A percentile compares a stretch with the other conserved stretches of the same genome.
Evolutionary conservation across 2,329 filamentous ascomycete genomes (phyloP).

Genomic region (Clathrospora elynae): DNA sequence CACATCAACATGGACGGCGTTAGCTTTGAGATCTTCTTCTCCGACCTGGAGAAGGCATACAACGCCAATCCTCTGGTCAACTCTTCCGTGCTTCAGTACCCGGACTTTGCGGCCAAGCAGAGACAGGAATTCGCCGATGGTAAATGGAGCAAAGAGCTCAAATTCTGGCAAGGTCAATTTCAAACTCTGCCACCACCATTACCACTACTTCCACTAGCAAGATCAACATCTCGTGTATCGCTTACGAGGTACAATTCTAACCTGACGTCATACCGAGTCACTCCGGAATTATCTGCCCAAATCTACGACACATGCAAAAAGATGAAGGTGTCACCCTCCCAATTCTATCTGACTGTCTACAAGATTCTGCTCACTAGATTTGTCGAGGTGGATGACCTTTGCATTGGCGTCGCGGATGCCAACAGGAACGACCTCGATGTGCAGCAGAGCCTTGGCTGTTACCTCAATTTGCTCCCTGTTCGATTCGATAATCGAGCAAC

Average conservation of each 20-base stretch:
- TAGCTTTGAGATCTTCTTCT: slow-evolving; percentile 52
- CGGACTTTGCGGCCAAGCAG: slow-evolving; percentile 9
- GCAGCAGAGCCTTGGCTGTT: slow-evolving; percentile 22
- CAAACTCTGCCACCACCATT: neutral
- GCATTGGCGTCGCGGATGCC: slow-evolving; percentile 52
- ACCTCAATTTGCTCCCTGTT: slow-evolving; percentile 45
- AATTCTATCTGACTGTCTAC: slow-evolving; percentile 55
- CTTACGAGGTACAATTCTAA: slow-evolving; percentile 7
- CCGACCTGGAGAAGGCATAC: slow-evolving; percentile 54
- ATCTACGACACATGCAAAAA: no score
- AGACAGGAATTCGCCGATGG: slow-evolving; percentile 2
- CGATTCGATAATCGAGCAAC: slow-evolving; percentile 25
- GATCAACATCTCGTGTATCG: neutral
- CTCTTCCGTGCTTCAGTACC: slow-evolving; percentile 11
- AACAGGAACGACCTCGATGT: slow-evolving; percentile 37
- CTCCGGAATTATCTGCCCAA: no score
- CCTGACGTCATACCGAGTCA: no score
- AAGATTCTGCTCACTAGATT: slow-evolving; percentile 23
- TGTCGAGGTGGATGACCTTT: slow-evolving; percentile 36
- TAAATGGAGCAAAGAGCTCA: slow-evolving; percentile 2
- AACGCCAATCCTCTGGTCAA: slow-evolving; percentile 25
- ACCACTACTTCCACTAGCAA: neutral
- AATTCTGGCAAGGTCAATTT: slow-evolving; percentile 11
- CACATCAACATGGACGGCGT: slow-evolving; percentile 60
- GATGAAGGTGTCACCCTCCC: slow-evolving; percentile 54